Conservation (phyloP, 108 stramenopile genomes). For the Pseudonitzschia multiseries region DNA sequence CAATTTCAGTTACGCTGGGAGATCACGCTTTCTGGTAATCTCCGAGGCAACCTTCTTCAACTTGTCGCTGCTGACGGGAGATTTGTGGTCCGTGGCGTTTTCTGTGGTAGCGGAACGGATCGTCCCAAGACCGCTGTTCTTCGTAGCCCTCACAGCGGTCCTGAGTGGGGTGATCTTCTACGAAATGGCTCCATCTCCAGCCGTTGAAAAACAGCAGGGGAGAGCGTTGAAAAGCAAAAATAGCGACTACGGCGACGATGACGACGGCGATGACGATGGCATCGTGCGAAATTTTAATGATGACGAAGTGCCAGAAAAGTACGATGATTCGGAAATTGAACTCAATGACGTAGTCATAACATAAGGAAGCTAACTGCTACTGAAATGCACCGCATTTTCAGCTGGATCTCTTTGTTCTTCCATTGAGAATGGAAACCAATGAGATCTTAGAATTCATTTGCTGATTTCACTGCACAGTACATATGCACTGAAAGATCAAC, state of each 20-base stretch:
- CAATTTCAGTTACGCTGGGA: conserved; percentile 57
- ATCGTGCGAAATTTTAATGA: not conserved
- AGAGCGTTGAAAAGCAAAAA: too few species aligned
- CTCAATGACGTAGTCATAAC: not conserved
- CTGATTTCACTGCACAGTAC: too few species aligned
- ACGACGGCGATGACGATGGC: not conserved
- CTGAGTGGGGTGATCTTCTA: conserved; percentile 87
- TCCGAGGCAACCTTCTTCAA: conserved; percentile 80
- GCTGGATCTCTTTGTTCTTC: not conserved
- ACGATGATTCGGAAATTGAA: not conserved
- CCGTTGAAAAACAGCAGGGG: conserved; percentile 15
- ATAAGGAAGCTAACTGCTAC: not conserved
- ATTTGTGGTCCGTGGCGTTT: conserved; percentile 91
- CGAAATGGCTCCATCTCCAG: conserved; percentile 82
- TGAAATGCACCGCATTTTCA: not conserved
- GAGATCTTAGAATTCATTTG: too few species aligned
- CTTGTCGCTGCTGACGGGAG: conserved; percentile 90
- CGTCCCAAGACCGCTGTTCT: conserved; percentile 78
- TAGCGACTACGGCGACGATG: not conserved
- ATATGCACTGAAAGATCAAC: too few species aligned
- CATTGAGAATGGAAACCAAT: too few species aligned
- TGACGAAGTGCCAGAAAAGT: not conserved
- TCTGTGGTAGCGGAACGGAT: conserved; percentile 77
- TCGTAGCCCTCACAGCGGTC: conserved; percentile 74
- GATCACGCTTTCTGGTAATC: conserved; percentile 62